Percentiles rank a stretch among this genome's conserved stretches.
Evolutionary conservation across 1,284 basidiomycete genomes (phyloP).

Genomic region (Mycena citricolor): DNA sequence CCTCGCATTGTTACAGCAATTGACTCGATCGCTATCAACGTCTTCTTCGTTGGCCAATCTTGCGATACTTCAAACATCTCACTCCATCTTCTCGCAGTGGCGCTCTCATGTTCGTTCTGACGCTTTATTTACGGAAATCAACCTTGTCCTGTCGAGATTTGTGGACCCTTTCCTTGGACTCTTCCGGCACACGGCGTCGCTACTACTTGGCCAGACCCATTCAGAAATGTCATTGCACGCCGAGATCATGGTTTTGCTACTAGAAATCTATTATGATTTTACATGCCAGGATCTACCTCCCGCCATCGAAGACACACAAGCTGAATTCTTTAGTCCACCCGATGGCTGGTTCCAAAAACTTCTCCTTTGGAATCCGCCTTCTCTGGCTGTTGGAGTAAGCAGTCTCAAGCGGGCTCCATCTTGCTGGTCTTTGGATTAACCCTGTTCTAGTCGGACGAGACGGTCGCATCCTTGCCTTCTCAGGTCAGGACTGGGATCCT

Average conservation of each 20-base stretch:
- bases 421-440: slow-evolving; percentile 5
- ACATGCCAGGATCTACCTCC: slow-evolving; percentile 95
- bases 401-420: slow-evolving; percentile 23
- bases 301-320: slow-evolving; percentile 87
- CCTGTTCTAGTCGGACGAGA: slow-evolving; percentile 71
- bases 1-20: slow-evolving; percentile 56
- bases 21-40: slow-evolving; percentile 75
- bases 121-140: slow-evolving; percentile 88
- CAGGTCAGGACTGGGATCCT: slow-evolving; percentile 89
- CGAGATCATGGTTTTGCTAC: slow-evolving; percentile 74
- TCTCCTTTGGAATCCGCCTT: slow-evolving; percentile 73
- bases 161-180: slow-evolving; percentile 82
- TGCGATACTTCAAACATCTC: slow-evolving; percentile 90
- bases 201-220: slow-evolving; percentile 43
- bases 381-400: slow-evolving; percentile 73
- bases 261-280: slow-evolving; percentile 92
- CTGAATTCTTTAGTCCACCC: slow-evolving; percentile 73
- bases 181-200: slow-evolving; percentile 64
- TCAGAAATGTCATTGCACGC: slow-evolving; percentile 44
- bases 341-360: slow-evolving; percentile 78
- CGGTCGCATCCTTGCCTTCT: slow-evolving; percentile 78
- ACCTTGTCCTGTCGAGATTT: slow-evolving; percentile 86
- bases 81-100: slow-evolving; percentile 95
- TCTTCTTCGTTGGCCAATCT: slow-evolving; percentile 86
- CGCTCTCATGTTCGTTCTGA: slow-evolving; percentile 89